These are phyloP conservation scores for Penstemon eatonii DNA, from an alignment of 257 asterid genomes.

Conservation along the genomic window DNA sequence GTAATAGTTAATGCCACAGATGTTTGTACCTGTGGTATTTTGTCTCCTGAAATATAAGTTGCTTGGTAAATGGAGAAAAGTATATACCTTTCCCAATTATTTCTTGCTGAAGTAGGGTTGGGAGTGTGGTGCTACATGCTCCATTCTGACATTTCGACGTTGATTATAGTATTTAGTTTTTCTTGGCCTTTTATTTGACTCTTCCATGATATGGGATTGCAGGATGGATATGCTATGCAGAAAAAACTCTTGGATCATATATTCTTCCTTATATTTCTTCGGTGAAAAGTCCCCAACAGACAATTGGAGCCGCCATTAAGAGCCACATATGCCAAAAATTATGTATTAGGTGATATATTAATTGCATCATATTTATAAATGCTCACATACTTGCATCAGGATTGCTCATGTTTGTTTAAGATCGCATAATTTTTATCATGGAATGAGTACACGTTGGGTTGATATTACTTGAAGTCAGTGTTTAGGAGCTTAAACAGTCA, in stretches of 20 bases:
- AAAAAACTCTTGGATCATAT: constrained; percentile 91
- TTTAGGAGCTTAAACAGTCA: constrained; percentile 11
- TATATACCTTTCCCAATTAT: not conserved
- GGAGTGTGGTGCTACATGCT: not conserved
- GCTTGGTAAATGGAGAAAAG: not conserved
- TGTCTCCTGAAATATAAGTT: not conserved
- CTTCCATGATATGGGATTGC: constrained; percentile 32
- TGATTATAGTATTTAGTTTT: not conserved
- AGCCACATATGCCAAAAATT: constrained; percentile 59
- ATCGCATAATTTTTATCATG: constrained; percentile 15
- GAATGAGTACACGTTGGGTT: not conserved
- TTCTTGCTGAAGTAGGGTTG: not conserved
- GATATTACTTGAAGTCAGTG: constrained; percentile 13
- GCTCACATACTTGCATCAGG: not conserved
- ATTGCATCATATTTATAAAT: constrained; percentile 13
- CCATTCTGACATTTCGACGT: not conserved
- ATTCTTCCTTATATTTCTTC: constrained; percentile 92
- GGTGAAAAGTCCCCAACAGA: constrained; percentile 97
- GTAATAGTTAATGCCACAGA: not conserved
- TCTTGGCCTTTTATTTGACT: constrained; percentile 1
- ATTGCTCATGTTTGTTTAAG: not conserved
- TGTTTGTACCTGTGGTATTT: not conserved
- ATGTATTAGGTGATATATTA: constrained; percentile 52
- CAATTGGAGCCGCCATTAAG: constrained; percentile 83
- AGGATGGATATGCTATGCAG: constrained; percentile 99